Conservation (phyloP, 495 filamentous ascomycete genomes). For the Daldinia loculata region DNA sequence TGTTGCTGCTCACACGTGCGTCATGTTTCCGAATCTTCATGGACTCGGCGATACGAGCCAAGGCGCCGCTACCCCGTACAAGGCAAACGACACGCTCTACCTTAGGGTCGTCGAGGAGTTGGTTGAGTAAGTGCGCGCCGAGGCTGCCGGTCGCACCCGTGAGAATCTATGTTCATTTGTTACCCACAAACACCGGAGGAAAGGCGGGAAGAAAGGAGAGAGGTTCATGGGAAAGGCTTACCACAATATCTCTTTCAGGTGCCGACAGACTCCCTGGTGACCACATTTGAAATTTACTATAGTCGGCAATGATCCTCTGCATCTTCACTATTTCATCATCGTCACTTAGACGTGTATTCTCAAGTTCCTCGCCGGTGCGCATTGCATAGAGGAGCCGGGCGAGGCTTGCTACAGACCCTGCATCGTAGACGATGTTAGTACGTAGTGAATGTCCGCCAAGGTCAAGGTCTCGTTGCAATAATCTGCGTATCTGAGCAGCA, state of each 20-base stretch:
- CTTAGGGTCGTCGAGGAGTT: constrained; percentile 55
- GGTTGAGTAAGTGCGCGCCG: constrained; percentile 62
- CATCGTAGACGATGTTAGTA: constrained; percentile 63
- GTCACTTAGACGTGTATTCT: constrained; percentile 1
- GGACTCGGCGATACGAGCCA: constrained; percentile 46
- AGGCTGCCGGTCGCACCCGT: constrained; percentile 69
- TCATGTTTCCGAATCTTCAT: constrained; percentile 50
- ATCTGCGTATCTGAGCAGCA: constrained; percentile 63
- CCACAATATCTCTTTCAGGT: constrained; percentile 51
- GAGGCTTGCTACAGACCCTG: constrained; percentile 56
- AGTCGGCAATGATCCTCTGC: constrained; percentile 58
- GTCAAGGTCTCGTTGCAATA: constrained; percentile 58
- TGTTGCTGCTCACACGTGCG: constrained; percentile 34
- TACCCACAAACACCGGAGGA: neutral
- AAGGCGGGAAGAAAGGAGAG: neutral
- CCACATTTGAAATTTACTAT: constrained; percentile 56
- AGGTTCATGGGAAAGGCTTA: constrained; percentile 40
- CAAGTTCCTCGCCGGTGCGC: constrained; percentile 39
- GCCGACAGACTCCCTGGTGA: constrained; percentile 39
- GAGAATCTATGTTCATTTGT: constrained; percentile 54
- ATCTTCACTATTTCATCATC: constrained; percentile 51
- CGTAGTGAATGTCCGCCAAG: constrained; percentile 49
- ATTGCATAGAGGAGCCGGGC: constrained; percentile 56
- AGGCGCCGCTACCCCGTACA: constrained; percentile 53
- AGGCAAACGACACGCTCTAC: constrained; percentile 63